Conservation (phyloP, 176 grass and related monocot genomes). For the Bonia amplexicaulis region DNA sequence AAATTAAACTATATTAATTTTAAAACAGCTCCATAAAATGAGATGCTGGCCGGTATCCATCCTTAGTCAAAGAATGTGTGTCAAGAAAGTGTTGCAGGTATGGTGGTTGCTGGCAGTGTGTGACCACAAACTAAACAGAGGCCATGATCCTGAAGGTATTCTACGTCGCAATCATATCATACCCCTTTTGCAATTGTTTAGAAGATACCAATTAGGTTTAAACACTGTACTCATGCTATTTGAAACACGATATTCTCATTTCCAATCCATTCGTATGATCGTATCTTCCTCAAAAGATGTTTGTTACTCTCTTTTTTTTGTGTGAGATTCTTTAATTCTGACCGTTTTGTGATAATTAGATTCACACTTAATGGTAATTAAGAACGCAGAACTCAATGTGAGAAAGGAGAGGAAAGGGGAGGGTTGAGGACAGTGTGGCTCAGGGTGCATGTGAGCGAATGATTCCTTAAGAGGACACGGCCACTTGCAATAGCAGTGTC, state of each 20-base stretch:
- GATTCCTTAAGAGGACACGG: background rate
- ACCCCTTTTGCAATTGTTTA: background rate
- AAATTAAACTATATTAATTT: too few species aligned
- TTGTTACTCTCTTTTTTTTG: too few species aligned
- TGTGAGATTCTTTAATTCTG: too few species aligned
- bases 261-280: too few species aligned
- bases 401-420: background rate
- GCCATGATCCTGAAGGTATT: background rate
- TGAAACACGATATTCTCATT: too few species aligned
- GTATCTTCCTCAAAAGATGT: too few species aligned
- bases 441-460: background rate
- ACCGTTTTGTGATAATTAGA: background rate
- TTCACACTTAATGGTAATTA: background rate
- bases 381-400: background rate
- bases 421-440: background rate
- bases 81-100: background rate
- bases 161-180: background rate
- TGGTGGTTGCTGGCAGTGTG: background rate
- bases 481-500: background rate
- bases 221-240: too few species aligned
- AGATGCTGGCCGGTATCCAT: too few species aligned
- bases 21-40: too few species aligned
- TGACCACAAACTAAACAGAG: background rate
- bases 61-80: background rate
- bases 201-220: background rate